A percentile compares a stretch with the other conserved stretches of the same genome.
phyloP scores from a whole-genome alignment of 2,329 filamentous ascomycete genomes.

The Hymenoscyphus fructigenus region DNA sequence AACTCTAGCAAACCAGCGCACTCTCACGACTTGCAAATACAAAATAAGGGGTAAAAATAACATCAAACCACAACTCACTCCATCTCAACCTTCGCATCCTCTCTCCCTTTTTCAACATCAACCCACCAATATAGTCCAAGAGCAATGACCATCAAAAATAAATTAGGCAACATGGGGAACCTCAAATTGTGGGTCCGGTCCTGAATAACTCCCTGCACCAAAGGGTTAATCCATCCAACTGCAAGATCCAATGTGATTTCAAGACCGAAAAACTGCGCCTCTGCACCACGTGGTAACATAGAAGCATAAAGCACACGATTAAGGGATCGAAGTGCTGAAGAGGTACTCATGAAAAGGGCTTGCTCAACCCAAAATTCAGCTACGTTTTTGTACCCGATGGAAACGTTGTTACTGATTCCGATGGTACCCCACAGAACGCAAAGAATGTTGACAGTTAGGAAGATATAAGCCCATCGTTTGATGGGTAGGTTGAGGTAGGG shows the following conservation, averaged over 20 bases:
- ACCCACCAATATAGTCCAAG: constrained; percentile 4
- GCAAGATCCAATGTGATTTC: constrained; percentile 12
- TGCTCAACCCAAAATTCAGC: constrained; percentile 12
- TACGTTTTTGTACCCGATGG: constrained; percentile 8
- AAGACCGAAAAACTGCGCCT: constrained; percentile 12
- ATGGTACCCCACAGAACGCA: constrained; percentile 11
- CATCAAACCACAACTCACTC: background rate
- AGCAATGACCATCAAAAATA: constrained; percentile 8
- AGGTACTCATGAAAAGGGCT: constrained; percentile 4
- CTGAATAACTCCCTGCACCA: constrained; percentile 12
- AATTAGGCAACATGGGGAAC: constrained; percentile 7
- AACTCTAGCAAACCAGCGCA: no score
- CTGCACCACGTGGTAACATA: constrained; percentile 8
- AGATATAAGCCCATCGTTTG: constrained; percentile 9
- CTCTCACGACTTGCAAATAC: background rate
- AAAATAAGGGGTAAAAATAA: background rate
- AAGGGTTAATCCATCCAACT: constrained; percentile 10
- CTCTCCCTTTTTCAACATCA: constrained; percentile 7
- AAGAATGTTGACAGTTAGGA: background rate
- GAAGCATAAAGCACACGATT: constrained; percentile 8
- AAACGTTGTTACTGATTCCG: constrained; percentile 7
- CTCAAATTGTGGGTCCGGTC: constrained; percentile 10
- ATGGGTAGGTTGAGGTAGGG: constrained; percentile 11
- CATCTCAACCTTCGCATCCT: constrained; percentile 9
- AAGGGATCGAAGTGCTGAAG: constrained; percentile 2